phyloP scores from a whole-genome alignment of 768 basidiomycete genomes.

The Mrakia blollopis region DNA sequence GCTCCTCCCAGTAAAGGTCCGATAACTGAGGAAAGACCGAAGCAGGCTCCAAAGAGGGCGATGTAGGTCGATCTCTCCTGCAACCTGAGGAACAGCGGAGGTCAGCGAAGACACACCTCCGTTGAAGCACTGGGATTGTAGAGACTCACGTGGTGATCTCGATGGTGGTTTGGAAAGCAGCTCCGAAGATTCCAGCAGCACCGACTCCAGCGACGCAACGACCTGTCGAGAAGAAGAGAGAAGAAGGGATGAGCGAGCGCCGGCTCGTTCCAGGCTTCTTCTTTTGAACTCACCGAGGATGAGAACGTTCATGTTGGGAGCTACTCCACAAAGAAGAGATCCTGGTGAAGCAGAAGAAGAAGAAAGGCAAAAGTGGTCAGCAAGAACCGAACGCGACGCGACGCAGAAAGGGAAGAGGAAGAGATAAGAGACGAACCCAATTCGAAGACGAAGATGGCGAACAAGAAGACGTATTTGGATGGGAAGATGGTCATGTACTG shows the following conservation, averaged over 20 bases:
- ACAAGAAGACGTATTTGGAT: constrained; percentile 41
- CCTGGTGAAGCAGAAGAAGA: constrained; percentile 19
- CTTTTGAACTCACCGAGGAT: too few species aligned
- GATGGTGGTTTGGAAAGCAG: constrained; percentile 36
- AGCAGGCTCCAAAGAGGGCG: constrained; percentile 42
- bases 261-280: too few species aligned
- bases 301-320: constrained; percentile 36
- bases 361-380: background rate
- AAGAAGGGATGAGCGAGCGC: too few species aligned
- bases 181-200: constrained; percentile 23
- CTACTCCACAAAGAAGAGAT: constrained; percentile 42
- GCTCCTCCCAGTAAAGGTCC: constrained; percentile 53
- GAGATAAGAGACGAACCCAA: constrained; percentile 31
- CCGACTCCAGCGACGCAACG: constrained; percentile 20
- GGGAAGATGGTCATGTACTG: constrained; percentile 29
- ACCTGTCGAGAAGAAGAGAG: too few species aligned
- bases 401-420: background rate
- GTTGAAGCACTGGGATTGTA: too few species aligned
- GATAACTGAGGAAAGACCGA: constrained; percentile 50
- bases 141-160: constrained; percentile 35
- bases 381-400: too few species aligned
- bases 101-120: too few species aligned
- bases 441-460: constrained; percentile 45
- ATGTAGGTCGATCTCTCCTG: constrained; percentile 36
- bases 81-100: too few species aligned